Percentiles rank a stretch among this genome's conserved stretches.
These are phyloP conservation scores for Quercus rubra DNA, from an alignment of 306 rosid genomes.

Conservation along the genomic window DNA sequence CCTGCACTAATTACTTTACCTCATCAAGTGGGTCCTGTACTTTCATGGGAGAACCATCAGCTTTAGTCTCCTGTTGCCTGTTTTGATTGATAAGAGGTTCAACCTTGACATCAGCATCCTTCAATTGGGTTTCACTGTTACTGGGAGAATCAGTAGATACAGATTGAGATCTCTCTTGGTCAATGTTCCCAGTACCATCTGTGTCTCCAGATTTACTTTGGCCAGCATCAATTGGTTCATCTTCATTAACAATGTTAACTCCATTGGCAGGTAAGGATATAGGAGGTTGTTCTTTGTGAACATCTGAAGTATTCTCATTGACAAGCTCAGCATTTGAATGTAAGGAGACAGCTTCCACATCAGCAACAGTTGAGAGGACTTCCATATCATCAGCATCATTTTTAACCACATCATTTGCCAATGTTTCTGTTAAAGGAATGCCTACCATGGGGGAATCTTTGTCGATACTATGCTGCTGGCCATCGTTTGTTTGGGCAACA, in stretches of 20 bases:
- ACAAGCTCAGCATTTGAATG: slow-evolving; percentile 43
- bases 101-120: slow-evolving; percentile 38
- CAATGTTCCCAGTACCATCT: slow-evolving; percentile 36
- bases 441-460: slow-evolving; percentile 28
- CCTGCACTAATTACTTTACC: slow-evolving; percentile 47
- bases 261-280: slow-evolving; percentile 25
- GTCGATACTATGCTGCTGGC: slow-evolving; percentile 33
- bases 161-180: slow-evolving; percentile 45
- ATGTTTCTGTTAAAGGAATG: slow-evolving; percentile 31
- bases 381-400: slow-evolving; percentile 34
- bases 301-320: slow-evolving; percentile 39
- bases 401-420: slow-evolving; percentile 41
- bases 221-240: slow-evolving; percentile 36
- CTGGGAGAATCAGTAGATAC: slow-evolving; percentile 30
- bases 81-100: slow-evolving; percentile 39
- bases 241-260: slow-evolving; percentile 38
- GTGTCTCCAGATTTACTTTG: slow-evolving; percentile 38
- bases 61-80: slow-evolving; percentile 49
- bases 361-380: slow-evolving; percentile 28
- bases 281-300: slow-evolving; percentile 43
- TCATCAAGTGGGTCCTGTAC: slow-evolving; percentile 88
- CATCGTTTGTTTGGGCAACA: slow-evolving; percentile 31
- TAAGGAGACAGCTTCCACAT: slow-evolving; percentile 36
- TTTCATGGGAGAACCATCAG: slow-evolving; percentile 47
- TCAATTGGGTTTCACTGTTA: slow-evolving; percentile 33